Evolutionary conservation across 2,329 filamentous ascomycete species (phyloP).

Genomic region (Talaromyces marneffei): DNA sequence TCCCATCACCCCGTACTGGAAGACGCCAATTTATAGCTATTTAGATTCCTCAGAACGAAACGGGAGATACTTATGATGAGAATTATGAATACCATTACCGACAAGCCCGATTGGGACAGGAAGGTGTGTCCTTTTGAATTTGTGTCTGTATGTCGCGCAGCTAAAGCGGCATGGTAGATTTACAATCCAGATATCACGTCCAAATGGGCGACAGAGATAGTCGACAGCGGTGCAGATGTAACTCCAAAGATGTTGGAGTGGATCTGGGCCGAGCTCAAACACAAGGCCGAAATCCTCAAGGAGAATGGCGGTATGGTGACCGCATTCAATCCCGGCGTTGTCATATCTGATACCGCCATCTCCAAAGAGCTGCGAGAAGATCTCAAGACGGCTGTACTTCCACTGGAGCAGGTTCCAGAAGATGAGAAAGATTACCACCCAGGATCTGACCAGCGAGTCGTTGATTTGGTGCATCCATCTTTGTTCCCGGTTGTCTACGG

Average conservation of each 20-base stretch:
- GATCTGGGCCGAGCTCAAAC: constrained; percentile 45
- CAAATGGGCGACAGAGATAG: constrained; percentile 29
- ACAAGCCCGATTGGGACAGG: constrained; percentile 17
- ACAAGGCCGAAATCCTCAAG: constrained; percentile 45
- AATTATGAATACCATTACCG: constrained; percentile 37
- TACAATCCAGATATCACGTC: constrained; percentile 15
- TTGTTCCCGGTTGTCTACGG: constrained; percentile 51
- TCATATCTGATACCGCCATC: constrained; percentile 50
- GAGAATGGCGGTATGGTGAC: constrained; percentile 36
- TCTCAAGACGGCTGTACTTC: constrained; percentile 41
- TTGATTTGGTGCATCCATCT: constrained; percentile 54
- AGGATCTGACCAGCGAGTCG: constrained; percentile 1
- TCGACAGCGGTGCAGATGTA: constrained; percentile 22
- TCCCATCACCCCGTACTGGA: neutral
- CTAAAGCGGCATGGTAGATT: neutral
- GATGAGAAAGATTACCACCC: constrained; percentile 9
- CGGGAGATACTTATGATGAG: constrained; percentile 36
- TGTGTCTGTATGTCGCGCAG: neutral
- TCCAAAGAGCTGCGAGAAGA: constrained; percentile 32
- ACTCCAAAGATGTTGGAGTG: constrained; percentile 34
- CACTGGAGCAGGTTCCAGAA: constrained; percentile 44
- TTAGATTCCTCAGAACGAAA: constrained; percentile 22
- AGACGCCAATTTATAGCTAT: constrained; percentile 12
- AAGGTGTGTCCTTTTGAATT: constrained; percentile 10
- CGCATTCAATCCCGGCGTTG: constrained; percentile 45